Evolutionary conservation across 495 filamentous ascomycete species (phyloP), one percentile per base, ranked within the genome.

Genomic region (Aspergillus indologenus): DNA sequence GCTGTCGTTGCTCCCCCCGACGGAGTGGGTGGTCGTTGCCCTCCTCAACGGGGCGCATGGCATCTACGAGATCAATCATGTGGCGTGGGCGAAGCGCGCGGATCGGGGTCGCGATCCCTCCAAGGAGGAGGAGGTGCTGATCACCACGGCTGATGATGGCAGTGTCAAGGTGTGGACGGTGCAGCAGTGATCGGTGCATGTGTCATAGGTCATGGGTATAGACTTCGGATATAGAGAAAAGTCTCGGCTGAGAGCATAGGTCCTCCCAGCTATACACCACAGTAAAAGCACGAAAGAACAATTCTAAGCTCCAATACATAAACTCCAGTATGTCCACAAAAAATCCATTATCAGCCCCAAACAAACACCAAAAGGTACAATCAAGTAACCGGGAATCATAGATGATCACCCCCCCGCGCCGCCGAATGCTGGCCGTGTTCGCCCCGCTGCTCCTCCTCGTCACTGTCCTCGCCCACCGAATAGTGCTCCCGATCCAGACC

Each of bases 21-120:
- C 81, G 6, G 79, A 82, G 52, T 96, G 94, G 92, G 74, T 76
- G 15, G 69, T 92, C 24, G 58, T 91, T 40, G 85, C 84, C 0
- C 81, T 83, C 31, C 58, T 89, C 1, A 77, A 85, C 31, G 84
- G 81, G 11, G 90, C 88, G 5, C 94, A 98, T 70, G 92, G 88
- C 0, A 89, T 94, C 5, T 96, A 91, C 68, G 94, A 98, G 71
- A 78, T 98, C 62, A 98, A 98, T 60, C 89, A 96, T 69, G 83
- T 91, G 29, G 83, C 83, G 8, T 98, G 94, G 93, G 75, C 81
- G 31, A 76, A 72, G 50, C 70, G 75, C 5, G 72, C 74, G 1
- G 75, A 80, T 63, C 71, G 71, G 49, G 66, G 65, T 15, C 61
- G 65, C 31, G 59, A 61, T n/a, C 63, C 62, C 9, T 76, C 78